Evolutionary conservation across 192 early-diverging fungal genomes (phyloP).

Genomic region (Backusella mclennaniae): DNA sequence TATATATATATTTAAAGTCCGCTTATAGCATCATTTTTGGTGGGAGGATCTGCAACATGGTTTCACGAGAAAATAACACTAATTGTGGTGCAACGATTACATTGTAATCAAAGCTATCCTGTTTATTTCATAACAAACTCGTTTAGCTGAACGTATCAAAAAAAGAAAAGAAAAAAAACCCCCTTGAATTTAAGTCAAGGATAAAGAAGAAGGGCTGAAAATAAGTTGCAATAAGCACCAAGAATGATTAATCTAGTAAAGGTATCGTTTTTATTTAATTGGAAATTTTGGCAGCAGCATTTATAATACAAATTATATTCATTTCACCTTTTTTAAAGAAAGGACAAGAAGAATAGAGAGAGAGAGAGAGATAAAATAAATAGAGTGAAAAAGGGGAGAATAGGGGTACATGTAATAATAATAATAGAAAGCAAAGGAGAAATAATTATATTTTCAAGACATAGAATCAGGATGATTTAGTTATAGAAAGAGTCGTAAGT

Average conservation of each 20-base stretch:
- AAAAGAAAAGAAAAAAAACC: neutral
- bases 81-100: neutral
- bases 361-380: neutral
- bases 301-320: conserved; percentile 5
- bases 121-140: neutral
- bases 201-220: neutral
- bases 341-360: neutral
- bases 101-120: neutral
- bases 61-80: neutral
- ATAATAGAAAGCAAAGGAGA: neutral
- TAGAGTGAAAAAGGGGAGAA: neutral
- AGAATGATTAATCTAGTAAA: conserved; percentile 3
- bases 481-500: neutral
- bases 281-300: neutral
- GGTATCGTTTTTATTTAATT: conserved; percentile 6
- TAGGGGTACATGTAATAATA: conserved; percentile 2
- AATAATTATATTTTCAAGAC: neutral
- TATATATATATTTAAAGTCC: neutral
- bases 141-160: neutral
- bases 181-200: neutral
- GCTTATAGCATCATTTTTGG: neutral
- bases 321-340: neutral
- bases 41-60: neutral
- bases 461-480: neutral
- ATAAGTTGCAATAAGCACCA: neutral